Base-by-base conservation (phyloP, 257 asterid species). In the Lantana camara region DNA sequence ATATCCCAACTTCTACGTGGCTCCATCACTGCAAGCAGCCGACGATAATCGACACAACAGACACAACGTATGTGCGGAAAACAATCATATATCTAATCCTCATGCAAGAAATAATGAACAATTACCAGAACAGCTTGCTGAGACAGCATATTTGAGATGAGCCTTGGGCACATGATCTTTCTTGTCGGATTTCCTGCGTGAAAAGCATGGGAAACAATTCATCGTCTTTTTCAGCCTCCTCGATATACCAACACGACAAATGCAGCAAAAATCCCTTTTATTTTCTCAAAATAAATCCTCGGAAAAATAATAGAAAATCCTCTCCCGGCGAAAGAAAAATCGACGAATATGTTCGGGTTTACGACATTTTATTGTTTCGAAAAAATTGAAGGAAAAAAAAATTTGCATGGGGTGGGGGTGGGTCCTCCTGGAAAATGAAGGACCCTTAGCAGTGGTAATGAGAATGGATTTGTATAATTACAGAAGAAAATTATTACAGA, bases 201-300 rank as follows among this genome's bases (percentile, higher is more conserved):
- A 34, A 52, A 87, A 90, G 83, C 96, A 90, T 14, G 92, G 82
- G 79, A 85, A 81, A 81, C 96, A 90, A 41, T 77, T 60, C 87
- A 83, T 79, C 63, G 5, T 67, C 65, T 82, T n/a, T n/a, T n/a
- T 53, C 73, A 72, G 46, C 57, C 47, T 42, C 55, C 40, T 14
- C 60, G 3, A 61, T 53, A 50, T 30, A 32, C 37, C 47, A 42
- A 40, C 20, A 17, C n/a, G n/a, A n/a, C 35, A 44, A 50, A 15
- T 41, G n/a, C 19, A 13, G 53, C 44, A 67, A n/a, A n/a, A n/a
- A 67, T 45, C 58, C 52, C 34, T 21, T 1, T 42, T 12, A n/a
- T 14, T 53, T 30, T 57, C 4, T 57, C 19, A 38, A 49, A 41
- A 45, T 15, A 29, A 29, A 11, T 42, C 45, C 16, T n/a, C n/a